Evolutionary conservation across 495 filamentous ascomycete genomes (phyloP), one percentile per base, ranked within the genome.

Genomic region (Immersiella caudata): DNA sequence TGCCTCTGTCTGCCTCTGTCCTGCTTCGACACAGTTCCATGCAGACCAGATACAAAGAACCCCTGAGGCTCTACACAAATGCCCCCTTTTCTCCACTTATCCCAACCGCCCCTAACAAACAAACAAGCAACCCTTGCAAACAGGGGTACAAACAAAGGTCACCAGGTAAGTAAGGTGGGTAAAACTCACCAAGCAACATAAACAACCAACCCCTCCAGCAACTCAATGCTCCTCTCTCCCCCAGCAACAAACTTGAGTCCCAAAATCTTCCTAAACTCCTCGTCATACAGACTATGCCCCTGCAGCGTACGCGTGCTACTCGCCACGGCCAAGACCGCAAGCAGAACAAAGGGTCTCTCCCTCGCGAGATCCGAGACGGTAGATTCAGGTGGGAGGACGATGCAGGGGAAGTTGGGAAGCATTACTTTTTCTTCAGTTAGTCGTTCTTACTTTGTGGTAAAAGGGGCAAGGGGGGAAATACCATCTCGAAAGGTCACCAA

Each of bases 191-290:
- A 84, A 57, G 78, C 72, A 61, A 81, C 76, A 50, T 84, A 84
- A 54, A 83, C 72, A 22, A 80, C 68, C 60, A 83, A 57, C 25
- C 81, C 81, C 65, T 81, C 80, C 36, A 84, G 64, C 58, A 83
- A 61, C 67, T 83, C 81, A 24, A 82, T 21, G 3, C 75, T 81
- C 62, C 81, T 71, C 71, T 83, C 81, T 1, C 81, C 80, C 0
- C 80, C 78, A 1, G 81, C 79, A 1, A 84, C 81, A 49, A 82
- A 82, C 69, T 84, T 84, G 50, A 84, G 67, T 5, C 75, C 81
- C 25, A 84, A 62, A 7, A 84, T 75, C 72, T 83, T 84, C 35
- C 81, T 71, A 51, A 82, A 84, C 71, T 84, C 81, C 57, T 83
- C 81, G 22, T 84, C 81, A 50, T 84, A 84, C 29, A 84, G 66